Evolutionary conservation across 108 stramenopile species (phyloP).

Genomic region (Skeletonema costatum): DNA sequence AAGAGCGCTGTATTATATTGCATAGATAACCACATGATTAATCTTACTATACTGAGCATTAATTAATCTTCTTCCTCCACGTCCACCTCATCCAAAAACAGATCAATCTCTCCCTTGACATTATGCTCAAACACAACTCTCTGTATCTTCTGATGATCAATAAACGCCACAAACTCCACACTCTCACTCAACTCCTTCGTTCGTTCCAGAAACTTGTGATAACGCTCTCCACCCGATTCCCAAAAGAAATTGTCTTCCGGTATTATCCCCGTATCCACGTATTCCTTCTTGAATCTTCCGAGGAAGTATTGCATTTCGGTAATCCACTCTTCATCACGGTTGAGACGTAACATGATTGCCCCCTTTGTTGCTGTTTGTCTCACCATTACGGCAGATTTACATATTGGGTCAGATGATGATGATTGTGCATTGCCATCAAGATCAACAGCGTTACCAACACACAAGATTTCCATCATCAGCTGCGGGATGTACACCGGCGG

Average conservation of each 20-base stretch:
- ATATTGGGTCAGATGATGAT: slow-evolving; percentile 26
- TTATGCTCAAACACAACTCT: slow-evolving; percentile 34
- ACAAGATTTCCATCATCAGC: slow-evolving; percentile 88
- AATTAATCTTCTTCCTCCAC: not conserved
- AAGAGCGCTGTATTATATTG: not conserved
- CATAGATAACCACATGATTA: not conserved
- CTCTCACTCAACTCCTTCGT: slow-evolving; percentile 51
- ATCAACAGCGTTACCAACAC: slow-evolving; percentile 53
- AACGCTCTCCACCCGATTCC: slow-evolving; percentile 40
- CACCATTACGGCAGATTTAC: slow-evolving; percentile 81
- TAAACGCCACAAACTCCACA: slow-evolving; percentile 48
- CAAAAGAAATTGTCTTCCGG: slow-evolving; percentile 80
- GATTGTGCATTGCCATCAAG: slow-evolving; percentile 3
- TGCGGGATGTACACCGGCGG: slow-evolving; percentile 79
- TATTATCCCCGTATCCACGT: slow-evolving; percentile 50
- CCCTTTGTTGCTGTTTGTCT: slow-evolving; percentile 83
- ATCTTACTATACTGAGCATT: not conserved
- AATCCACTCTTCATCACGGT: slow-evolving; percentile 83
- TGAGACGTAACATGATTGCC: slow-evolving; percentile 71
- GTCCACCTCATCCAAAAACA: slow-evolving; percentile 42
- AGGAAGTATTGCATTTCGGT: slow-evolving; percentile 83
- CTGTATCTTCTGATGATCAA: slow-evolving; percentile 39
- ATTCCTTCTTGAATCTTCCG: slow-evolving; percentile 60
- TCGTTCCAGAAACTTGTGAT: slow-evolving; percentile 45
- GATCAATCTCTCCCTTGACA: slow-evolving; percentile 17